Evolutionary conservation across 2,329 filamentous ascomycete species (phyloP).

Genomic region (Cercospora sesami): DNA sequence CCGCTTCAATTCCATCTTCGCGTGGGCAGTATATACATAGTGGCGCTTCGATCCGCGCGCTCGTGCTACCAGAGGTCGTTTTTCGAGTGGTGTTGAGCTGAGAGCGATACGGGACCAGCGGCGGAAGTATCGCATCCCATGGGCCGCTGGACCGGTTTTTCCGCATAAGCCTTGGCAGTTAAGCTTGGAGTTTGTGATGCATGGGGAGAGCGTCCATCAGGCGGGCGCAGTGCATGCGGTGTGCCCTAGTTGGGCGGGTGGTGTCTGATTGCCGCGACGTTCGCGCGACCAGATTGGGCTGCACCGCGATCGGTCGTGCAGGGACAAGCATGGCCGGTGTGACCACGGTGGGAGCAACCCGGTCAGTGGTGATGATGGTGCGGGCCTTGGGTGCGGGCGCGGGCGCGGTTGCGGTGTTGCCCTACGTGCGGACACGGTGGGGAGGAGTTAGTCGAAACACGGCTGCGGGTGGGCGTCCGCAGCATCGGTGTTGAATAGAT

Average conservation of each 20-base stretch:
- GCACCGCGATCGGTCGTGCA: background rate
- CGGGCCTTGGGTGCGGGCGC: background rate
- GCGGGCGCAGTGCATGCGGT: background rate
- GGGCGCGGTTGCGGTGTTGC: background rate
- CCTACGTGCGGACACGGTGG: background rate
- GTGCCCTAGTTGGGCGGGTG: background rate
- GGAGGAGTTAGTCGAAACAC: background rate
- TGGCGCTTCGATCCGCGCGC: background rate
- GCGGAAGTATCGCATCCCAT: background rate
- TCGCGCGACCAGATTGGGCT: background rate
- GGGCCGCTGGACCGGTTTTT: background rate
- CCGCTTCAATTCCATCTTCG: constrained; percentile 16
- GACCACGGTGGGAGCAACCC: background rate
- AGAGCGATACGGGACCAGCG: background rate
- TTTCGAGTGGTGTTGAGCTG: background rate
- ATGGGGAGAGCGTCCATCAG: background rate
- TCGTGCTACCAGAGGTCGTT: background rate
- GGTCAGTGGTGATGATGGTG: background rate
- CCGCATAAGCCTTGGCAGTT: background rate
- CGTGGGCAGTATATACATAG: background rate
- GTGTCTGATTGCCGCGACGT: background rate
- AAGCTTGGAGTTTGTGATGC: background rate
- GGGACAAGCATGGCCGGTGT: background rate
- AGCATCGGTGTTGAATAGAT: background rate
- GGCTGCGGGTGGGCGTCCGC: background rate